Evolutionary conservation across 352 stramenopile genomes (phyloP), one percentile per base, ranked within the genome.

Genomic region (Pythium phragmitis): DNA sequence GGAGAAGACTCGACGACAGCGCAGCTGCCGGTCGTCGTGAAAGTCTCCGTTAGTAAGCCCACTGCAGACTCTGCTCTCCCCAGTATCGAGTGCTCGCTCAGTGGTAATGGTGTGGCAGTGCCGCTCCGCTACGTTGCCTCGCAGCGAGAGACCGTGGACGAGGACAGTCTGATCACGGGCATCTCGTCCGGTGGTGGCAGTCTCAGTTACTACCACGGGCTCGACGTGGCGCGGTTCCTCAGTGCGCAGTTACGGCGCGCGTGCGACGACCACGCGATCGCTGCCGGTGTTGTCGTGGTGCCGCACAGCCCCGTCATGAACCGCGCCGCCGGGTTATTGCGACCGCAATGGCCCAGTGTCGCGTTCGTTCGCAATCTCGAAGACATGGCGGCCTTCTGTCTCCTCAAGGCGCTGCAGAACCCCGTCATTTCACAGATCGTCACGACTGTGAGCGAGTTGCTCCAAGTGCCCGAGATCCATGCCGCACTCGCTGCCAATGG

Each of bases 181-280:
- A 65, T 69, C 39, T 11, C 57, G 19, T 21, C n/a, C 26, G 23
- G 26, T 46, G 13, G 39, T n/a, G 57, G 46, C 13, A 43, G 45
- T 11, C 21, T 78, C 2, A 52, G 61, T 34, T 68, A 79, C 46
- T 73, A 65, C 55, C 79, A 90, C 57, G 81, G 77, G 17, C 70
- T 88, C 2, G 79, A 91, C 26, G 36, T 88, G 17, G 82, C 77
- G 45, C 74, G 79, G 11, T 80, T 69, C 55, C n/a, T 88, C 8
- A 60, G 79, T 46, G 53, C 64, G 1, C 75, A 83, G 52, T 41
- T 88, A 9, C 65, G 60, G n/a, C 63, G 72, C 3, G 70, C 68
- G 42, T 46, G 68, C 7, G 43, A 72, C 19, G 33, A 69, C 17
- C 60, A 73, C n/a, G 68, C 80, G 14, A 48, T 88, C n/a, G 11